phyloP scores from a whole-genome alignment of 495 filamentous ascomycete genomes.

The Glonium stellatum region DNA sequence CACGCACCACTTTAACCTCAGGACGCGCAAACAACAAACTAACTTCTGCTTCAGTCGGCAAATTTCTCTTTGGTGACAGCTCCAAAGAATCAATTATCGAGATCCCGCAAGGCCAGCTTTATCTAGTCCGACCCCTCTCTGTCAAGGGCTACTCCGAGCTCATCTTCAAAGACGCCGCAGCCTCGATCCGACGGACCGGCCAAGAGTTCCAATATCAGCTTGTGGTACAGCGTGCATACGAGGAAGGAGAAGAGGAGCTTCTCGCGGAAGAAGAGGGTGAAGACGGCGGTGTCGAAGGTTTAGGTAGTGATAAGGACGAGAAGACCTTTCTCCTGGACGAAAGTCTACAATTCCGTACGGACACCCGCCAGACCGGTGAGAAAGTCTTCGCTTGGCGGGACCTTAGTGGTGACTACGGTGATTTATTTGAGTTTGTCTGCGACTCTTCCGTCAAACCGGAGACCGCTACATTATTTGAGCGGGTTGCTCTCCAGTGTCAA shows the following conservation, averaged over 20 bases:
- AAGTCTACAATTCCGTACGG: constrained; percentile 76
- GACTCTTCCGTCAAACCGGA: constrained; percentile 61
- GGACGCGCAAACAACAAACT: not conserved
- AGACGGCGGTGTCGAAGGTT: constrained; percentile 60
- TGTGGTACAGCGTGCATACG: constrained; percentile 89
- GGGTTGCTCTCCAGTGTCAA: constrained; percentile 83
- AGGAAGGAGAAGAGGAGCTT: constrained; percentile 91
- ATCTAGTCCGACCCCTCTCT: constrained; percentile 88
- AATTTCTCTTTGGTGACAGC: constrained; percentile 84
- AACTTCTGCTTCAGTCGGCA: constrained; percentile 59
- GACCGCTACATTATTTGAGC: constrained; percentile 73
- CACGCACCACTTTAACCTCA: not conserved
- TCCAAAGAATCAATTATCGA: constrained; percentile 93
- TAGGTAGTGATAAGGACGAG: constrained; percentile 76
- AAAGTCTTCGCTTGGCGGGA: constrained; percentile 92
- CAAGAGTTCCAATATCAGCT: constrained; percentile 96
- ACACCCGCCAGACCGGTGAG: constrained; percentile 66
- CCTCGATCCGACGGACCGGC: constrained; percentile 82
- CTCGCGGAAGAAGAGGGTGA: constrained; percentile 75
- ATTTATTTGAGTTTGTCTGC: constrained; percentile 95
- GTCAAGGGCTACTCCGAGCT: constrained; percentile 97
- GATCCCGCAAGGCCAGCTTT: constrained; percentile 90
- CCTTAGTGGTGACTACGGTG: constrained; percentile 83
- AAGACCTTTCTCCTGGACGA: constrained; percentile 94
- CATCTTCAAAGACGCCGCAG: constrained; percentile 95